phyloP scores from a whole-genome alignment of 2,329 filamentous ascomycete species.

The Fusarium sp. region DNA sequence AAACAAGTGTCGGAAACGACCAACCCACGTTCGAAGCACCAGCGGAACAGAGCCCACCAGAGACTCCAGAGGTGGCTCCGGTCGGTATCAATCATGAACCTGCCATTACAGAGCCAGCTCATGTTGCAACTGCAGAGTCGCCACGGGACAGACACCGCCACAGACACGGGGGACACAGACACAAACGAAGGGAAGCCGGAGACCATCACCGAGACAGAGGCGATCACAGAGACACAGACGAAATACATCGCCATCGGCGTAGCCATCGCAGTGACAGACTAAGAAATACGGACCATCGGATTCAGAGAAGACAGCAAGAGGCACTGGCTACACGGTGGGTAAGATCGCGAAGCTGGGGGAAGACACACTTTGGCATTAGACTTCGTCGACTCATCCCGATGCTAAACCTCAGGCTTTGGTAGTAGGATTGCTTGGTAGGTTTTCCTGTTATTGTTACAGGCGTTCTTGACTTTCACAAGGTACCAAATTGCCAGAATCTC shows the following conservation, averaged over 20 bases:
- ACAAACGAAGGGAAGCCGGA: neutral
- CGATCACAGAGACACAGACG: neutral
- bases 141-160: no score
- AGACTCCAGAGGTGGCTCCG: rapidly evolving
- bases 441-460: neutral
- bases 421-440: neutral
- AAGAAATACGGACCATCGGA: no score
- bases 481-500: neutral
- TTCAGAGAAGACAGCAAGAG: no score
- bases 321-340: no score
- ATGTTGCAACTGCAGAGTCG: neutral
- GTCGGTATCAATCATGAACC: no score
- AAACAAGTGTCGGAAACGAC: no score
- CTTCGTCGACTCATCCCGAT: no score
- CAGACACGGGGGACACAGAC: neutral
- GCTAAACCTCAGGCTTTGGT: no score
- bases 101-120: neutral
- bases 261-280: neutral
- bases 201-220: no score
- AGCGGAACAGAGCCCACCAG: rapidly evolving
- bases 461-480: neutral
- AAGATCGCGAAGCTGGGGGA: no score
- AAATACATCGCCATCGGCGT: neutral
- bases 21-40: neutral
- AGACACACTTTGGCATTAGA: no score